phyloP scores from a whole-genome alignment of 1,284 basidiomycete species.

The Papiliotrema flavescens region DNA sequence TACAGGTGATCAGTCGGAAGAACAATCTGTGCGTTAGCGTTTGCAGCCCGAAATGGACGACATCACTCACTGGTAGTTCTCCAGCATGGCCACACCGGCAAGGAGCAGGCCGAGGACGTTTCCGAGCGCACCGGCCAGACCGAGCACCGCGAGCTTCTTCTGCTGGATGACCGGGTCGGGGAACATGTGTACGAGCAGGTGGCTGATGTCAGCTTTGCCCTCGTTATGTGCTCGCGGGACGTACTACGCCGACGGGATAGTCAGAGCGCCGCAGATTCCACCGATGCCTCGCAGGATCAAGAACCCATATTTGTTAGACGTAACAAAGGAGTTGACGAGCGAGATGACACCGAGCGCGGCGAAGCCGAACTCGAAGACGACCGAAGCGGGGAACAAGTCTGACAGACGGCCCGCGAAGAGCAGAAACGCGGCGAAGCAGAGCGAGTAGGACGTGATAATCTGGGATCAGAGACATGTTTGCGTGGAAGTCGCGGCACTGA shows the following conservation, averaged over 20 bases:
- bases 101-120: conserved; percentile 36
- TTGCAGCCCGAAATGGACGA: neutral
- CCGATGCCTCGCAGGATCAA: conserved; percentile 42
- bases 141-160: conserved; percentile 29
- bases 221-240: neutral
- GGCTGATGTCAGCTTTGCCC: conserved; percentile 2
- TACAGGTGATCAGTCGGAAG: conserved; percentile 39
- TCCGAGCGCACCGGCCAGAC: conserved; percentile 30
- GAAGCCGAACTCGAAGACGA: conserved; percentile 41
- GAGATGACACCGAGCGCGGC: conserved; percentile 30
- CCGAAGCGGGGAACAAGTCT: conserved; percentile 39
- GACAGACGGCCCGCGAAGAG: conserved; percentile 40
- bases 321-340: conserved; percentile 39
- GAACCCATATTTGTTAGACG: conserved; percentile 45
- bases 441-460: conserved; percentile 36
- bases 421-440: conserved; percentile 39
- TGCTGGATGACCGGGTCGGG: conserved; percentile 35
- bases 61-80: conserved; percentile 10
- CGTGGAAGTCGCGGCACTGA: conserved; percentile 10
- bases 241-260: conserved; percentile 32
- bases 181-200: conserved; percentile 40
- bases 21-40: conserved; percentile 24
- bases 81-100: conserved; percentile 33
- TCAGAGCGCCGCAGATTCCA: conserved; percentile 38
- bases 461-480: neutral